Base-by-base conservation (phyloP, 139 green algal species). In the Zygnema circumcarinatum region DNA sequence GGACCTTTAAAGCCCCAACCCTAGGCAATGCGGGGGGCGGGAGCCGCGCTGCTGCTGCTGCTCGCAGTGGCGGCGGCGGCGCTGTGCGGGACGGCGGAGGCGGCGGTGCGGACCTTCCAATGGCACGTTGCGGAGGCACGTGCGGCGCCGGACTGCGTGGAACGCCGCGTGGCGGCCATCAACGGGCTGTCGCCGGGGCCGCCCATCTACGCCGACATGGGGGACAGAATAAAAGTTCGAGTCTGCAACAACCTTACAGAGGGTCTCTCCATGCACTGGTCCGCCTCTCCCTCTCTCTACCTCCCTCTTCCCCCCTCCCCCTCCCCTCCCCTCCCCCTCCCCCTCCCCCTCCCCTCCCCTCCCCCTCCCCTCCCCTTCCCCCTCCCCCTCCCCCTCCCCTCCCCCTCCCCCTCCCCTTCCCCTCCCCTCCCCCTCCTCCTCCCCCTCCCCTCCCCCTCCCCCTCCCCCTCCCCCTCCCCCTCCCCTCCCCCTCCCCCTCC, bases 121-220 rank as follows among this genome's bases (percentile, higher is more conserved):
- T 78, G 35, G 35, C 3, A 78, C 69, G 16, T 78, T 20, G 11
- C 69, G 35, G 3, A 20, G 35, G 69, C 69, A 11, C 3, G 11
- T 7, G 36, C 16, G 36, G 69, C 69, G 35, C 69, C 69, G 36
- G 16, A 78, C 16, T 78, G 69, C 16, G 69, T 78, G 7, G 16
- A 7, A 16, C 3, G 16, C 7, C 3, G 7, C 7, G 69, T 78
- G 7, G 35, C 69, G 7, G 16, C 36, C 3, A 41, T 78, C 69
- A 78, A 78, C 36, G 69, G 69, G 7, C 11, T 16, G 69, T 78
- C 3, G 3, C 69, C 69, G 7, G 69, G 69, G 69, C 69, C 69
- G 35, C 35, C 35, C 7, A 20, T 78, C 11, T 3, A 52, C 7
- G 69, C 11, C 11, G 16, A 7, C 69, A 52, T 16, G 7, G 69